These are phyloP conservation scores for Globisporangium megalacanthum DNA, from an alignment of 352 stramenopile genomes.

Conservation along the genomic window DNA sequence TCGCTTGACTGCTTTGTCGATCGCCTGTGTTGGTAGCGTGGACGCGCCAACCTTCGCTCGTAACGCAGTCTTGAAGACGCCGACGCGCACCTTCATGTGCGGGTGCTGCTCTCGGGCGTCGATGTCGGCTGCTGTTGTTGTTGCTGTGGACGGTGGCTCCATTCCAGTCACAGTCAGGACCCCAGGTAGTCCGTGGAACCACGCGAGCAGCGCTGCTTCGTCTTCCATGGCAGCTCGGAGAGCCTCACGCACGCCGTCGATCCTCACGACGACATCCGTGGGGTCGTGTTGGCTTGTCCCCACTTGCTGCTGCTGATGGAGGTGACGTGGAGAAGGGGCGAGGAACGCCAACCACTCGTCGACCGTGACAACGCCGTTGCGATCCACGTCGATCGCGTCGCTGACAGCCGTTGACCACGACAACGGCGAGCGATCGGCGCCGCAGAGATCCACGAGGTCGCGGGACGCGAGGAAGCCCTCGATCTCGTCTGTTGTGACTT, in stretches of 20 bases:
- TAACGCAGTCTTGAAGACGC: constrained; percentile 56
- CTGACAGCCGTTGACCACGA: constrained; percentile 29
- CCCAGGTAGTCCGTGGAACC: constrained; percentile 46
- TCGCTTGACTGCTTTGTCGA: constrained; percentile 33
- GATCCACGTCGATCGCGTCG: constrained; percentile 38
- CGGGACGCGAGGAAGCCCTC: constrained; percentile 30
- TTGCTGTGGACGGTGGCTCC: not conserved
- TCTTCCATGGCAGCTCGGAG: constrained; percentile 14
- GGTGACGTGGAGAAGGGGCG: not conserved
- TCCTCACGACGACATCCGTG: constrained; percentile 10
- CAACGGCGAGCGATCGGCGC: not conserved
- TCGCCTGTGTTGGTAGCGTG: constrained; percentile 11
- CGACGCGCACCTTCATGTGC: constrained; percentile 43
- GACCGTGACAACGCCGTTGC: constrained; percentile 50
- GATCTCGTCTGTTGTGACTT: constrained; percentile 51
- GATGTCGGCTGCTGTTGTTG: constrained; percentile 3
- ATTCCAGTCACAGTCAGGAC: not conserved
- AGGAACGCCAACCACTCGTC: constrained; percentile 47
- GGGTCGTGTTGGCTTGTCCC: not conserved
- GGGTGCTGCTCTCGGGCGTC: not conserved
- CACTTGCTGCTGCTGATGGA: constrained; percentile 3
- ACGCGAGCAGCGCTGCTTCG: constrained; percentile 22
- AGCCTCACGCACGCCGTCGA: constrained; percentile 20
- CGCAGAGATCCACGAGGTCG: constrained; percentile 9
- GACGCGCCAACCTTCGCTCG: constrained; percentile 13